A percentile compares a stretch with the other conserved stretches of the same genome.
Evolutionary conservation across 1,284 basidiomycete species (phyloP).

Genomic region (Leccinum fallax): DNA sequence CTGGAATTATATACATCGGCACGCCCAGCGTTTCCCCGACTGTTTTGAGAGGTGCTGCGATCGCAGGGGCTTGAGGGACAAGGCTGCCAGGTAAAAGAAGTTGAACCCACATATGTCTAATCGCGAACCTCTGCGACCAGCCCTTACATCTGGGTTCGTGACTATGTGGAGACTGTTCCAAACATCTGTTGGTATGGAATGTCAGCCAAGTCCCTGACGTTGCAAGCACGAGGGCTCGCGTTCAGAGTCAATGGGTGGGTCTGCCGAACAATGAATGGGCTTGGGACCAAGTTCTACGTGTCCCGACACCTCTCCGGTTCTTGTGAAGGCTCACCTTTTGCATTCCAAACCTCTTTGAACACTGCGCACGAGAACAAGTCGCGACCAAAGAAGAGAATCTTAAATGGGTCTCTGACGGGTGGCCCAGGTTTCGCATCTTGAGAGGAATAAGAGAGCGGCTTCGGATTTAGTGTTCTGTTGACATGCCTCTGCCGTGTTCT

Average conservation of each 20-base stretch:
- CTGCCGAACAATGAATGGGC: neutral
- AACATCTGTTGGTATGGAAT: constrained; percentile 23
- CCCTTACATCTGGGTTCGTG: constrained; percentile 51
- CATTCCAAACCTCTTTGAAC: constrained; percentile 42
- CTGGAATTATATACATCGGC: constrained; percentile 61
- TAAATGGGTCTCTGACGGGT: constrained; percentile 35
- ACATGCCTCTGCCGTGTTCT: neutral
- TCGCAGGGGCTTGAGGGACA: constrained; percentile 11
- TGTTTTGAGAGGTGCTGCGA: constrained; percentile 40
- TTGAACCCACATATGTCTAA: constrained; percentile 30
- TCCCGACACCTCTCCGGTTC: neutral
- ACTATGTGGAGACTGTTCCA: constrained; percentile 35
- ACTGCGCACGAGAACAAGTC: constrained; percentile 60
- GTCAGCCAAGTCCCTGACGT: constrained; percentile 12
- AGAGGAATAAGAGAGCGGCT: neutral
- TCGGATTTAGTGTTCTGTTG: neutral
- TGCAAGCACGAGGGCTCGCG: neutral
- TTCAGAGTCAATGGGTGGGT: neutral
- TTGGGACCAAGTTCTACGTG: neutral
- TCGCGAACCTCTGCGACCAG: constrained; percentile 38
- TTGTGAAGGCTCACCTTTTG: constrained; percentile 38
- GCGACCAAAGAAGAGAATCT: constrained; percentile 57
- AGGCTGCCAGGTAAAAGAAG: neutral
- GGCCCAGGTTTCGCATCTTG: neutral
- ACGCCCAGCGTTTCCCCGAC: constrained; percentile 51